Base-by-base conservation (phyloP, 106 monocot species). In the Narthecium ossifragum region DNA sequence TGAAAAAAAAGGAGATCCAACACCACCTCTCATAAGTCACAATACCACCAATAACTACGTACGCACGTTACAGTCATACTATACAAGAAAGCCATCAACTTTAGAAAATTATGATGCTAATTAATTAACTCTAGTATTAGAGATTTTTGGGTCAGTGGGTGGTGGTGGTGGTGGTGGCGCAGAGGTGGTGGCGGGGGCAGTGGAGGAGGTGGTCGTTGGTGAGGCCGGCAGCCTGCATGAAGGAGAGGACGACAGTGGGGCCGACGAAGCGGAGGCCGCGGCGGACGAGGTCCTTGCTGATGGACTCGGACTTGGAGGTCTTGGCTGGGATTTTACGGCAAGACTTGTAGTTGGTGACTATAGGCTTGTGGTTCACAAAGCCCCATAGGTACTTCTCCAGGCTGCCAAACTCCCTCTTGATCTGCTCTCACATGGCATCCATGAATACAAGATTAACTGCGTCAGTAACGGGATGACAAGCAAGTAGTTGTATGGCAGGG, bases 221-320 rank as follows among this genome's bases (percentile, higher is more conserved):
- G 45, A 93, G 69, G 6, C 92, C 92, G 51, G 79, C 88, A 12
- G 88, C 85, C 53, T 93, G 92, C 88, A 93, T 93, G 88, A 93
- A 88, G 46, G 81, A 88, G 62, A 88, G 88, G 15, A 88, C 46
- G 68, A 88, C 75, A 5, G 92, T 93, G 1, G 92, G 88, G 23
- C 92, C 92, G 31, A 85, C 92, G 46, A 79, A 79, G 1, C 92
- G 88, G 68, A 93, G 88, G 27, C 92, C 92, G 2, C 88, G 75
- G 46, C 85, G 79, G 26, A 93, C 74, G 68, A 93, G 74, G 56
- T 93, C 88, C 59, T 85, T 93, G 81, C 88, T 88, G 21, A 93
- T 93, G 15, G 78, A 64, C 71, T 93, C 92, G 1, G 92, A 88
- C 46, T 93, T 93, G 25, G 92, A 88, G 27, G 84, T 93, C 59